Evolutionary conservation across 1,139 yeast species (phyloP), one percentile per base, ranked within the genome.

Genomic region (Sporopachydermia cereana): DNA sequence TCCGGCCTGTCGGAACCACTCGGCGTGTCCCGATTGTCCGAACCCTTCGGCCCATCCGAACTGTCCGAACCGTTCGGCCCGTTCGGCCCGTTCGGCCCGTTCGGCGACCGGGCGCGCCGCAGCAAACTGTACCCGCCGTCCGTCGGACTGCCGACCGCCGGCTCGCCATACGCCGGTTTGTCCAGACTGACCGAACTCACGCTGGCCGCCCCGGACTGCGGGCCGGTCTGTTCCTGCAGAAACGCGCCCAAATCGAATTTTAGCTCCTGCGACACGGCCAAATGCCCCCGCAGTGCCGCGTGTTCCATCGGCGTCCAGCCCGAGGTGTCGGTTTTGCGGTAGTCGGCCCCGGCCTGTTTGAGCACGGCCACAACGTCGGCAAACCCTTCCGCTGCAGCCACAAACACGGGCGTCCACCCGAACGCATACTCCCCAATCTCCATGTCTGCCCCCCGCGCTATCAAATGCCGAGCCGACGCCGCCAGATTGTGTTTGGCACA

Each of bases 301-400:
- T 91, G 97, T 57, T 91, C 98, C 79, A 86, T 79, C 5, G 97
- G 96, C 22, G 89, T 78, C 97, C 97, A 91, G 0, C 97, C 97
- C 41, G 95, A 83, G 45, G 77, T 82, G 63, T 91, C 98, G 20
- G 74, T 72, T 43, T 71, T 64, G 44, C 76, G 74, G 46, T 66
- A 74, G 21, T 70, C 66, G 12, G 84, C 79, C 4, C 77, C 78
- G 43, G 69, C 61, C 0, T 66, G 65, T 25, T 81, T 62, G 49
- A 91, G 68, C 7, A 75, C 51, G 45, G 72, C 61, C 7, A 79
- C 84, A 39, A 85, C 68, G 2, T 75, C 75, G 27, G 58, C 58
- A 48, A 64, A 76, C 0, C 97, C 97, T 55, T 89, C 96, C 20
- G 88, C 82, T 0, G 96, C 93, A 22, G 96, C 95, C 43, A 81